Conservation (phyloP, 768 basidiomycete species). For the Tylopilus sp. region DNA sequence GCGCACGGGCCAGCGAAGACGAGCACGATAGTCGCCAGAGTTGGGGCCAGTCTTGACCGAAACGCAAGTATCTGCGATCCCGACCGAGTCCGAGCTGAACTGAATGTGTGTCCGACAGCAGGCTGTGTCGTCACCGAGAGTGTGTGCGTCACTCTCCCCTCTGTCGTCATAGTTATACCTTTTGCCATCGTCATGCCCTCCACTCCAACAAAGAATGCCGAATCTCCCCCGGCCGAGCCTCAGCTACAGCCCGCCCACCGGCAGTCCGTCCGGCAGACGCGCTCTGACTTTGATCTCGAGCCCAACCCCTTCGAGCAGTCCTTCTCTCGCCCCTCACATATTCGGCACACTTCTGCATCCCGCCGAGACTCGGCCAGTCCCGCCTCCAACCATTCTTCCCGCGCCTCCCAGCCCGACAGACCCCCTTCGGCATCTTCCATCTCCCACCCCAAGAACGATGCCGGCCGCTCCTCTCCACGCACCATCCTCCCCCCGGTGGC, state of each 20-base stretch:
- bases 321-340: slow-evolving; percentile 64
- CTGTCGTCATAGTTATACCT: slow-evolving; percentile 25
- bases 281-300: slow-evolving; percentile 73
- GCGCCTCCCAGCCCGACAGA: slow-evolving; percentile 33
- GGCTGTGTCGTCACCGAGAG: slow-evolving; percentile 16
- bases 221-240: slow-evolving; percentile 26
- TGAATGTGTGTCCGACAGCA: slow-evolving; percentile 14
- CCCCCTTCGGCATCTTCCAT: slow-evolving; percentile 34
- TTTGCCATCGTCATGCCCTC: slow-evolving; percentile 28
- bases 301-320: slow-evolving; percentile 96
- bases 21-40: slow-evolving; percentile 7
- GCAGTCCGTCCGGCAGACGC: slow-evolving; percentile 40
- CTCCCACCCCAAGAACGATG: slow-evolving; percentile 29
- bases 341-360: slow-evolving; percentile 40
- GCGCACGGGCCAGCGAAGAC: slow-evolving; percentile 31
- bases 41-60: slow-evolving; percentile 2
- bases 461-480: slow-evolving; percentile 43
- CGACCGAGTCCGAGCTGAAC: slow-evolving; percentile 17
- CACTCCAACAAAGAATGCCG: slow-evolving; percentile 34
- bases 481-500: slow-evolving; percentile 82
- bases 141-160: slow-evolving; percentile 16
- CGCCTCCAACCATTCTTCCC: slow-evolving; percentile 36
- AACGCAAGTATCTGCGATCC: slow-evolving; percentile 25
- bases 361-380: slow-evolving; percentile 32
- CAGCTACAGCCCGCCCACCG: slow-evolving; percentile 14